Percentiles rank a stretch among this genome's conserved stretches.
phyloP scores from a whole-genome alignment of 208 protist species.

The Leishmania tarentolae region DNA sequence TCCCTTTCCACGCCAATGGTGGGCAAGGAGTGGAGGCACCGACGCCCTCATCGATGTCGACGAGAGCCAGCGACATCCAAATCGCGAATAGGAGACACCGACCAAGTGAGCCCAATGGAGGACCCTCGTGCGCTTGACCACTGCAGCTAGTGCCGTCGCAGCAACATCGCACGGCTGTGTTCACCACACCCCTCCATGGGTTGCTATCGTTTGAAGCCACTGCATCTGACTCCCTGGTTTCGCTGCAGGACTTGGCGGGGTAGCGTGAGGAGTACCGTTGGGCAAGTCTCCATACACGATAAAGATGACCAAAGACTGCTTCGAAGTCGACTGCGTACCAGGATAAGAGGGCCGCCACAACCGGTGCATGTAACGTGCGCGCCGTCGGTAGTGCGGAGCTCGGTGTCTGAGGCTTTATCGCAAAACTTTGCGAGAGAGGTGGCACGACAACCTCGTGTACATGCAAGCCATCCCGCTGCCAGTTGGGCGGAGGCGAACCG shows the following conservation, averaged over 20 bases:
- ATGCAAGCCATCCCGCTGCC: background rate
- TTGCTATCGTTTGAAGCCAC: background rate
- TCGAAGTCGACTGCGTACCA: constrained; percentile 31
- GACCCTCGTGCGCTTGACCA: background rate
- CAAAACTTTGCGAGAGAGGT: background rate
- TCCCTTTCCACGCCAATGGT: constrained; percentile 1
- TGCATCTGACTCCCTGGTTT: background rate
- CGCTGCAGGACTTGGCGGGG: background rate
- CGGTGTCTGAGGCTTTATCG: background rate
- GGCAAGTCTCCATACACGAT: constrained; percentile 5
- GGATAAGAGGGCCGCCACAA: constrained; percentile 10
- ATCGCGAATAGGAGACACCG: constrained; percentile 23
- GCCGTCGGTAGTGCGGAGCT: background rate
- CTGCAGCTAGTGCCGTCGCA: background rate
- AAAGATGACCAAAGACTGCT: constrained; percentile 5
- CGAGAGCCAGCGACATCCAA: constrained; percentile 21
- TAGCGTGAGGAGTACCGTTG: background rate
- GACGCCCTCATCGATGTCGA: constrained; percentile 11
- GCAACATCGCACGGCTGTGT: background rate
- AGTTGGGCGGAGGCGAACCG: background rate
- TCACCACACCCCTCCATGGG: constrained; percentile 6
- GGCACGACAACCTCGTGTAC: background rate
- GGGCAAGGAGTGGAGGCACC: background rate
- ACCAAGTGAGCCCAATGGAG: constrained; percentile 12
- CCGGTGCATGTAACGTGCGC: background rate